phyloP scores from a whole-genome alignment of 306 rosid genomes.

The Alnus rubra region DNA sequence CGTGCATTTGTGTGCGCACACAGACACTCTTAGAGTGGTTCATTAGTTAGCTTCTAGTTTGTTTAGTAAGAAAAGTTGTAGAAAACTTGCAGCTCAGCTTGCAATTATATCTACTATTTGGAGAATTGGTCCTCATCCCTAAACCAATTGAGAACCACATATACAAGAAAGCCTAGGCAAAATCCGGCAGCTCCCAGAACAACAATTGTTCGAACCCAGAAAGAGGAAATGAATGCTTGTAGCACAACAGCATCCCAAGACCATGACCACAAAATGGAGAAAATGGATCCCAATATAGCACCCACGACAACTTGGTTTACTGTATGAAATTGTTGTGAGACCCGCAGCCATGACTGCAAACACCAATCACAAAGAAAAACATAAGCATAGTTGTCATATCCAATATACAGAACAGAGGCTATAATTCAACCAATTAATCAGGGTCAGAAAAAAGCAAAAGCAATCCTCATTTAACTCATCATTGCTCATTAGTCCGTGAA shows the following conservation, averaged over 20 bases:
- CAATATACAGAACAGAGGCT: not conserved
- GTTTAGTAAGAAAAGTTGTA: not conserved
- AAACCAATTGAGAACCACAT: slow-evolving; percentile 62
- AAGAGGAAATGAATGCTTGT: slow-evolving; percentile 51
- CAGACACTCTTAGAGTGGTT: not conserved
- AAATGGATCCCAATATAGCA: slow-evolving; percentile 57
- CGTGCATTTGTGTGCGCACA: not conserved
- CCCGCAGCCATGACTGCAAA: slow-evolving; percentile 82
- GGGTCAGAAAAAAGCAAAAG: not conserved
- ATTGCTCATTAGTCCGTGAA: not conserved
- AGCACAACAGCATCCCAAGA: slow-evolving; percentile 57
- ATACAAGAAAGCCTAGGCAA: slow-evolving; percentile 54
- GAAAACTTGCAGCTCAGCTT: not conserved
- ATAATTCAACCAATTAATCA: not conserved
- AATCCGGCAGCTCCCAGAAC: slow-evolving; percentile 52
- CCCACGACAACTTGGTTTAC: slow-evolving; percentile 77
- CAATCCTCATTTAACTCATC: not conserved
- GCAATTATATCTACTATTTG: slow-evolving; percentile 7
- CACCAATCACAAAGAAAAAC: slow-evolving; percentile 8
- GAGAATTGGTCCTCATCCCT: slow-evolving; percentile 40
- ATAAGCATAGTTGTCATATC: slow-evolving; percentile 17
- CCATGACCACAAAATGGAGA: slow-evolving; percentile 61
- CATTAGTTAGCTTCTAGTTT: not conserved
- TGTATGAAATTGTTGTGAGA: slow-evolving; percentile 75
- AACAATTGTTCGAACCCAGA: slow-evolving; percentile 58